phyloP scores from a whole-genome alignment of 371 early-diverging fungal species.

The Quaeritorhiza haematococci region DNA sequence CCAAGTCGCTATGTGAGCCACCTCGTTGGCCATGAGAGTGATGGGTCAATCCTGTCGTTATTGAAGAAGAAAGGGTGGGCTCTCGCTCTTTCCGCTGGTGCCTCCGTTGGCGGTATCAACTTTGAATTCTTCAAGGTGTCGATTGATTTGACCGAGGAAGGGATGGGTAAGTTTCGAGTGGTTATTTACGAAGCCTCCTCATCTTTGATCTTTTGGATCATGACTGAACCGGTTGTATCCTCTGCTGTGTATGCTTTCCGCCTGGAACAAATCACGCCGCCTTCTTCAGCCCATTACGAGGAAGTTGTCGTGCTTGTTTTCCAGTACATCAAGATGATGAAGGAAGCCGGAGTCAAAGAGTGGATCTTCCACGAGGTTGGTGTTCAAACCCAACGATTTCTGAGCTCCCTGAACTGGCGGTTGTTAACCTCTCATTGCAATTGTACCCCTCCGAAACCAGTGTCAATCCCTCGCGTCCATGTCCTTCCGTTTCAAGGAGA shows the following conservation, averaged over 20 bases:
- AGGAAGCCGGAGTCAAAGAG: constrained; percentile 60
- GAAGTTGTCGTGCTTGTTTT: constrained; percentile 77
- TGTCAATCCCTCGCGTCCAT: constrained; percentile 59
- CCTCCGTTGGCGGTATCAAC: constrained; percentile 55
- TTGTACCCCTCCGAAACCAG: too few species aligned
- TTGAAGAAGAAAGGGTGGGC: constrained; percentile 90
- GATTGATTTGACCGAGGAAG: constrained; percentile 78
- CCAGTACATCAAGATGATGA: constrained; percentile 80
- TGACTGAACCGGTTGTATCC: background rate
- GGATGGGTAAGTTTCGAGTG: constrained; percentile 50
- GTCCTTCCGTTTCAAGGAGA: constrained; percentile 80
- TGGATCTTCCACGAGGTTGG: constrained; percentile 68
- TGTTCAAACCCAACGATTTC: background rate
- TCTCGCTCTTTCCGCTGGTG: constrained; percentile 64
- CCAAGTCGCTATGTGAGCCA: constrained; percentile 37
- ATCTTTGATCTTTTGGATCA: constrained; percentile 4
- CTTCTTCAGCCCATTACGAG: constrained; percentile 51
- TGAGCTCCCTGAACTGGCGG: too few species aligned
- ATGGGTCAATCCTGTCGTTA: constrained; percentile 79
- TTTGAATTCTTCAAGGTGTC: constrained; percentile 79
- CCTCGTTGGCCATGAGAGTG: constrained; percentile 49
- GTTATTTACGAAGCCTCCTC: background rate
- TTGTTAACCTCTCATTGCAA: too few species aligned
- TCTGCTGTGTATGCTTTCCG: background rate
- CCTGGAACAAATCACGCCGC: too few species aligned